Evolutionary conservation across 352 stramenopile genomes (phyloP), one percentile per base, ranked within the genome.

Genomic region (Globisporangium echinulatum): DNA sequence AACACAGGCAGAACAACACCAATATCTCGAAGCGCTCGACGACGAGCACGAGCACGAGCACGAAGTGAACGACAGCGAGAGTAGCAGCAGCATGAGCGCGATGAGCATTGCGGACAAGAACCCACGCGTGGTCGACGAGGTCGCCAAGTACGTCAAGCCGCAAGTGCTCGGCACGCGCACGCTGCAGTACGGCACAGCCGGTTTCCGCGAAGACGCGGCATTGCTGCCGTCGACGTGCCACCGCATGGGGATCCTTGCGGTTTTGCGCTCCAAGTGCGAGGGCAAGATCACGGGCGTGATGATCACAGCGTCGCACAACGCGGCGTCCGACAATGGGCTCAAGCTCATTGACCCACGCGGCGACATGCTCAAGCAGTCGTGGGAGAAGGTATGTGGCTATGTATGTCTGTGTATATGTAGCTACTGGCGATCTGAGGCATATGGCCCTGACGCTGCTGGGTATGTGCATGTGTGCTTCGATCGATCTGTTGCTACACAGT

Each of bases 271-370:
- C 63, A 90, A 88, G 68, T 86, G 74, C 64, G 66, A 74, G 62
- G 79, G 76, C 50, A 90, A 91, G 72, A 91, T 90, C 68, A 81
- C 93, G 50, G 94, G 93, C 39, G 64, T 98, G 36, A 98, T 98
- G 93, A 90, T 98, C 59, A 98, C 94, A 50, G 94, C 94, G 9
- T 97, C 90, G 57, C 94, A 98, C 82, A 98, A 98, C 70, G 63
- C 68, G 10, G 79, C 77, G 38, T 63, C 54, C n/a, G 94, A 98
- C 79, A 98, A 98, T 56, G 94, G 94, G 2, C 71, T 98, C 58
- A 98, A 98, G 80, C 77, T 98, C 61, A 79, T 98, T 5, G 94
- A 98, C 75, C 74, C 90, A n/a, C 79, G 85, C 62, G 94, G 94
- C 57, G 89, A 94, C 42, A 98, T 98, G 93, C 80, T 98, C 59